phyloP scores from a whole-genome alignment of 169 alveolate genomes.

The Eimeria falciformis region DNA sequence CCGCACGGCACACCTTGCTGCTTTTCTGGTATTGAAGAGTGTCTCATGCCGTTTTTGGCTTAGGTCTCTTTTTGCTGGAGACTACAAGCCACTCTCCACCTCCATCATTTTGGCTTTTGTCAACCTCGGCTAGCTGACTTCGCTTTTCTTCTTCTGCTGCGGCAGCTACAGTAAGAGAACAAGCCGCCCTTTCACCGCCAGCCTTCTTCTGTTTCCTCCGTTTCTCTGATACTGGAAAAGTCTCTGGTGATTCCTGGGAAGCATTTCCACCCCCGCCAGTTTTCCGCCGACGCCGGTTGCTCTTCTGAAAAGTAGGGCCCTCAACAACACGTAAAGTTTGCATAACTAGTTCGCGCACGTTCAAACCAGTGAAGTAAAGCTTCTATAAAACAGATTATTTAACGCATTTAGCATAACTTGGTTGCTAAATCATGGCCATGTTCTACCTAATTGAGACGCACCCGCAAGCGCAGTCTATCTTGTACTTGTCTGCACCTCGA shows the following conservation, averaged over 20 bases:
- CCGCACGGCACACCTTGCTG: too few species aligned
- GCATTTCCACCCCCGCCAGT: conserved; percentile 6
- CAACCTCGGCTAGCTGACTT: not conserved
- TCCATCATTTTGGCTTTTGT: conserved; percentile 12
- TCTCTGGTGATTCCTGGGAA: conserved; percentile 12
- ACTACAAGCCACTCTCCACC: conserved; percentile 69
- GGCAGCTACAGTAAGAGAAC: conserved; percentile 29
- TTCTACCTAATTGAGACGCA: too few species aligned
- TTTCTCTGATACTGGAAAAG: not conserved
- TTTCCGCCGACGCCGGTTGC: conserved; percentile 58
- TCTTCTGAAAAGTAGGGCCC: conserved; percentile 18
- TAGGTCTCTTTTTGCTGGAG: conserved; percentile 59
- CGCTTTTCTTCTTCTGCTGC: not conserved
- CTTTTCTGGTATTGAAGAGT: too few species aligned
- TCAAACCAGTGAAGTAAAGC: too few species aligned
- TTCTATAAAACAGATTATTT: too few species aligned
- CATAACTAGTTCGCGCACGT: too few species aligned
- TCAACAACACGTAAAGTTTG: too few species aligned
- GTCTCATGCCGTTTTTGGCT: conserved; percentile 46
- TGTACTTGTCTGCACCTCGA: too few species aligned
- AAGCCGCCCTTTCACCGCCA: conserved; percentile 46
- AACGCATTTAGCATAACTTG: too few species aligned
- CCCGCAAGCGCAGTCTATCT: too few species aligned
- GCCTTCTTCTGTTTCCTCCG: conserved; percentile 19
- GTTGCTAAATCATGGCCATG: too few species aligned